Conservation (phyloP, 768 basidiomycete species). For the Hericium alpestre region DNA sequence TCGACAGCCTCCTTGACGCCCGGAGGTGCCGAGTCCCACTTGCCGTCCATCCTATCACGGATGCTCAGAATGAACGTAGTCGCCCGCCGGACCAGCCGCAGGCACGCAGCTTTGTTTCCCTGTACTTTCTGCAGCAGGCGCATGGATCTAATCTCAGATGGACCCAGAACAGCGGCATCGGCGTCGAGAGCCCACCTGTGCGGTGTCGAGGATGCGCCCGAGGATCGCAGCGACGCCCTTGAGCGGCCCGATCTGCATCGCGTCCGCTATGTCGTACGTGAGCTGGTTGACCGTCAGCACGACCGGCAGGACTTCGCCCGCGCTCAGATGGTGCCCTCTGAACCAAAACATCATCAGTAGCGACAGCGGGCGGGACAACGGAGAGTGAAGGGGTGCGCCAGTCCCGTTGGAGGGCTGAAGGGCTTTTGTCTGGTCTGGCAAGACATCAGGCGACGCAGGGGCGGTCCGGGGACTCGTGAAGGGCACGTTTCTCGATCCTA, state of each 20-base stretch:
- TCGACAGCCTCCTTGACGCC: conserved; percentile 1
- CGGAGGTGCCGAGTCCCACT: conserved; percentile 2
- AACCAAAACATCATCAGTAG: background rate
- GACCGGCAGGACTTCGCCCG: background rate
- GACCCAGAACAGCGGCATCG: background rate
- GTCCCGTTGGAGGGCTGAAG: no score
- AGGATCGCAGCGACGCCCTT: background rate
- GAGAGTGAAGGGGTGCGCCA: no score
- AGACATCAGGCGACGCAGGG: no score
- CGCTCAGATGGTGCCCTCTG: background rate
- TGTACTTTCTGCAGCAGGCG: background rate
- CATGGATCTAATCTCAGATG: background rate
- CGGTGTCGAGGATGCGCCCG: background rate
- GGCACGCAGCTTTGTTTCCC: conserved; percentile 1
- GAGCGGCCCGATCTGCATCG: conserved; percentile 1
- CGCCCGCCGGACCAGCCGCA: conserved; percentile 1
- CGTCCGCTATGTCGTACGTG: background rate
- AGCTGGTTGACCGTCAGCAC: background rate
- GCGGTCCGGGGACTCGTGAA: no score
- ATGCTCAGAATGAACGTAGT: conserved; percentile 3
- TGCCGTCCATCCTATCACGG: conserved; percentile 6
- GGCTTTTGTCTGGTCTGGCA: no score
- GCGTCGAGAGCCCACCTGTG: background rate
- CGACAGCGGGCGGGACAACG: no score
- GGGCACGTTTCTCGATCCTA: no score